Percentiles rank a stretch among this genome's conserved stretches.
These are phyloP conservation scores for Fusarium oxysporum DNA, from an alignment of 2,329 filamentous ascomycete genomes.

Conservation along the genomic window DNA sequence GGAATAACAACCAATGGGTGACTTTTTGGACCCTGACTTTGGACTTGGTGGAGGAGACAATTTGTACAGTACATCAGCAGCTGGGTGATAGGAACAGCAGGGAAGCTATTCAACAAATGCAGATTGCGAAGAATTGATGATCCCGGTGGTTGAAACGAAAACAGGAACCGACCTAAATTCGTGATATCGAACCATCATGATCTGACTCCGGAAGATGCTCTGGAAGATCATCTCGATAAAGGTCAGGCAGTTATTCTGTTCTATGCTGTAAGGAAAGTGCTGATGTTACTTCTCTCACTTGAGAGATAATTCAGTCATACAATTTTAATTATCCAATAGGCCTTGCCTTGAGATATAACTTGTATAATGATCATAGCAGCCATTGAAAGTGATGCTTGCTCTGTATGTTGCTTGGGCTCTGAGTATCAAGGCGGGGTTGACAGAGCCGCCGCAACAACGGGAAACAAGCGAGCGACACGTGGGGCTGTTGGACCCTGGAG, in stretches of 20 bases:
- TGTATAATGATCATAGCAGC: background rate
- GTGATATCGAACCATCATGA: slow-evolving; percentile 44
- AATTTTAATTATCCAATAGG: background rate
- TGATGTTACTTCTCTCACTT: background rate
- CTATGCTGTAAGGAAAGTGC: background rate
- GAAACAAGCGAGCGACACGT: slow-evolving; percentile 30
- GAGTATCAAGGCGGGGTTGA: background rate
- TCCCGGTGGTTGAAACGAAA: background rate
- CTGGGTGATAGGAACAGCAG: background rate
- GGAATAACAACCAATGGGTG: background rate
- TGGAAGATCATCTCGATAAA: background rate
- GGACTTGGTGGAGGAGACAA: background rate
- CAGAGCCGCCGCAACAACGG: slow-evolving; percentile 26
- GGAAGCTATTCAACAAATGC: background rate
- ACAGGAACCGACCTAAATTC: slow-evolving; percentile 17
- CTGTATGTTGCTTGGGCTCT: background rate
- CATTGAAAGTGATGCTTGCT: background rate
- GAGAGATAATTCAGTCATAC: background rate
- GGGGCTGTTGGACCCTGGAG: slow-evolving; percentile 31
- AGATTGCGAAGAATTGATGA: background rate
- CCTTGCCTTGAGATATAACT: background rate
- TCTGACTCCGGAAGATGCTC: slow-evolving; percentile 34
- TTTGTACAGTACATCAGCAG: background rate
- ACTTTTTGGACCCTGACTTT: background rate
- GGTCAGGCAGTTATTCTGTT: too few relatives aligned